A percentile compares a stretch with the other conserved stretches of the same genome.
These are phyloP conservation scores for Paramecium pentaurelia DNA, from an alignment of 73 alveolate genomes.

Conservation along the genomic window DNA sequence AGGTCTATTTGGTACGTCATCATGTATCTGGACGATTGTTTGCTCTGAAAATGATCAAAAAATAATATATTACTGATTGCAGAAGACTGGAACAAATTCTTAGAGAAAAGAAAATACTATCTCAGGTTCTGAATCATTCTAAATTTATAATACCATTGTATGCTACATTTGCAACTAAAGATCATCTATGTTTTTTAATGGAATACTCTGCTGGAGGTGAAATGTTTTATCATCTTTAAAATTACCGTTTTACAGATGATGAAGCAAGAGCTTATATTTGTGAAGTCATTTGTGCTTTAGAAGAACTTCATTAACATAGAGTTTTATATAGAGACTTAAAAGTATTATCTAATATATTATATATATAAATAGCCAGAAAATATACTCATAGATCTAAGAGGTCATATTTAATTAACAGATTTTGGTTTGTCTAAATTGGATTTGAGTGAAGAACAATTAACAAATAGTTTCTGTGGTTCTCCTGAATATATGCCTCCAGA, in stretches of 20 bases:
- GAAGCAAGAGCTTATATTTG: constrained; percentile 58
- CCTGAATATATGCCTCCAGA: constrained; percentile 79
- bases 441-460: constrained; percentile 44
- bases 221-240: constrained; percentile 62
- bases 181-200: constrained; percentile 54
- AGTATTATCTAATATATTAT: background rate
- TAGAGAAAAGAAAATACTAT: constrained; percentile 47
- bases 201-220: constrained; percentile 90
- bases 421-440: constrained; percentile 68
- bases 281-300: constrained; percentile 63
- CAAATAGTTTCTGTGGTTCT: constrained; percentile 72
- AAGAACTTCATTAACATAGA: constrained; percentile 63
- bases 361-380: constrained; percentile 63
- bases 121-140: constrained; percentile 36
- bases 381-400: constrained; percentile 69
- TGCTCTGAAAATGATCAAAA: constrained; percentile 57
- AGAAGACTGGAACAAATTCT: constrained; percentile 53
- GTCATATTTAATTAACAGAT: constrained; percentile 69
- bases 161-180: constrained; percentile 53
- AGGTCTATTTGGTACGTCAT: constrained; percentile 56
- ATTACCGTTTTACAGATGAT: constrained; percentile 57
- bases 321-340: constrained; percentile 72
- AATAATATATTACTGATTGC: constrained; percentile 47
- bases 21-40: constrained; percentile 20
- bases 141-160: constrained; percentile 39